Percentiles rank a stretch among this genome's conserved stretches.
Conservation (phyloP, 305 asterid genomes). For the Fraxinus greggii region DNA sequence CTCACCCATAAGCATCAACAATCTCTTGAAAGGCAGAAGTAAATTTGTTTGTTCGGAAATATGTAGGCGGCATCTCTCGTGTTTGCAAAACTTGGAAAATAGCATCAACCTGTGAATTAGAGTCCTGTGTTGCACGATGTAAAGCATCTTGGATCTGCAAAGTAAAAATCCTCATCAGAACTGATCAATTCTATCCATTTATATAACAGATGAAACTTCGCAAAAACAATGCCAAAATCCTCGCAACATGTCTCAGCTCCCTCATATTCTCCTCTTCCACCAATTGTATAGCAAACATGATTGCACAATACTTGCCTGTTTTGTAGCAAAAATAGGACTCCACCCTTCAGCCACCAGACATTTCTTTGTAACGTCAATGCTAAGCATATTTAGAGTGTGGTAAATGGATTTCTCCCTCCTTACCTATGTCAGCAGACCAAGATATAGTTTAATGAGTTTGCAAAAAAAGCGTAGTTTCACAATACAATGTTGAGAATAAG, state of each 20-base stretch:
- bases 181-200: constrained; percentile 16
- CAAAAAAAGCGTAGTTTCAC: constrained; percentile 2
- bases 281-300: not conserved
- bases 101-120: constrained; percentile 95
- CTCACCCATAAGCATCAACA: constrained; percentile 99
- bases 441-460: constrained; percentile 23
- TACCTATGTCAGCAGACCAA: constrained; percentile 52
- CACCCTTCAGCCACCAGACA: constrained; percentile 99
- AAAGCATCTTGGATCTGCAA: constrained; percentile 84
- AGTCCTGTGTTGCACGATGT: constrained; percentile 72
- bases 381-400: constrained; percentile 93
- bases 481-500: not conserved
- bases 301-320: constrained; percentile 51
- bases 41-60: constrained; percentile 85
- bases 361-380: constrained; percentile 90
- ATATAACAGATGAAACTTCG: constrained; percentile 8
- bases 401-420: constrained; percentile 91
- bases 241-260: not conserved
- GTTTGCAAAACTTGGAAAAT: constrained; percentile 86
- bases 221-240: constrained; percentile 7
- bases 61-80: constrained; percentile 96
- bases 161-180: constrained; percentile 18
- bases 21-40: constrained; percentile 90
- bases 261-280: not conserved
- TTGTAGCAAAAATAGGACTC: constrained; percentile 92